Evolutionary conservation across 2,329 filamentous ascomycete genomes (phyloP).

Genomic region (Verticillium albo-atrum): DNA sequence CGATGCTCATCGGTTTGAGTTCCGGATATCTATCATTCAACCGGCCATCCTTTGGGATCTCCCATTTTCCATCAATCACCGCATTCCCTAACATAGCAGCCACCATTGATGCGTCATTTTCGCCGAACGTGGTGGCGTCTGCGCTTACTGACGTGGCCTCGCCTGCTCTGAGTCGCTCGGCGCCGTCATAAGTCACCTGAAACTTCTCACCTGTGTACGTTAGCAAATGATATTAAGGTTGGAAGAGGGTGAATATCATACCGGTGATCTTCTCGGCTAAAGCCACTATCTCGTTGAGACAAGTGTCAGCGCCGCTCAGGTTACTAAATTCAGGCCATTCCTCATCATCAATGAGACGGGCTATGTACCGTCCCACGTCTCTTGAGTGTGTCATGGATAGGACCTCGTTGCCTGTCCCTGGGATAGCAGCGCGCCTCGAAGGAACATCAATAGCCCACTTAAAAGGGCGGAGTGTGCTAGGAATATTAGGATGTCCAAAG

Average conservation of each 20-base stretch:
- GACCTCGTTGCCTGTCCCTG: constrained; percentile 1
- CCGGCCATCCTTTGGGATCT: neutral
- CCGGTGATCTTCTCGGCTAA: neutral
- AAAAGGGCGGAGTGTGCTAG: constrained; percentile 16
- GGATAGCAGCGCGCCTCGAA: neutral
- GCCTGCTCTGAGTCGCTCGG: neutral
- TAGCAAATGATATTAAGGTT: neutral
- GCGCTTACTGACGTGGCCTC: neutral
- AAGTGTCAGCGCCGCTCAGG: neutral
- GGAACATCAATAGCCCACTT: constrained; percentile 1
- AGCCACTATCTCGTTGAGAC: neutral
- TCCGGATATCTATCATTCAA: neutral
- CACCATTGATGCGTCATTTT: neutral
- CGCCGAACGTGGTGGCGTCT: neutral
- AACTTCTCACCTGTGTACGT: neutral
- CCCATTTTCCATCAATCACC: neutral
- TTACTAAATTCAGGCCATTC: neutral
- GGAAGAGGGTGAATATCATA: neutral
- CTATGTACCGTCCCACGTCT: constrained; percentile 24
- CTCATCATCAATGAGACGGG: constrained; percentile 20
- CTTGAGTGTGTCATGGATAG: constrained; percentile 3
- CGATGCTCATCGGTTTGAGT: neutral
- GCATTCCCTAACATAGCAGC: neutral
- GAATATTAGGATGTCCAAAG: constrained; percentile 17
- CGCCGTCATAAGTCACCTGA: neutral